Conservation (phyloP, 225 moss, liverwort and hornwort species). For the Bryoerythrophyllum caledonicum region DNA sequence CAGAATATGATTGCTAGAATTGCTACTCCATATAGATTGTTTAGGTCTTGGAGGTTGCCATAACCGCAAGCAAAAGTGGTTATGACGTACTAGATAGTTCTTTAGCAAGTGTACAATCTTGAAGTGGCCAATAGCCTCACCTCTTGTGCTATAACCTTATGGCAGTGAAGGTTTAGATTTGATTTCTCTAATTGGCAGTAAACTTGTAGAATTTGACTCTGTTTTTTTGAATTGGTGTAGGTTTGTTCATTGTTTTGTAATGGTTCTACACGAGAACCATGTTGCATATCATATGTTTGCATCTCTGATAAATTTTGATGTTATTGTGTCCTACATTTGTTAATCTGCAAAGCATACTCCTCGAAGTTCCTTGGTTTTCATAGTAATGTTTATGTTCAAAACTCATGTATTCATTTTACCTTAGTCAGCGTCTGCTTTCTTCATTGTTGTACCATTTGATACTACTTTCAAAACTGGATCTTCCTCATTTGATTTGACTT, state of each 20-base stretch:
- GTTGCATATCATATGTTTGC: background rate
- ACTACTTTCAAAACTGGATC: too few relatives aligned
- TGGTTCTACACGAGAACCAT: slow-evolving; percentile 1
- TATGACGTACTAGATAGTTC: slow-evolving; percentile 56
- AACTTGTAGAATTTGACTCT: slow-evolving; percentile 1
- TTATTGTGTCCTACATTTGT: too few relatives aligned
- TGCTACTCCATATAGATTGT: slow-evolving; percentile 36
- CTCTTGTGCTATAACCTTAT: slow-evolving; percentile 8
- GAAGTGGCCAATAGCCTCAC: slow-evolving; percentile 24
- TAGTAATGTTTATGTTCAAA: too few relatives aligned
- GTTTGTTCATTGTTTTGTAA: slow-evolving; percentile 15
- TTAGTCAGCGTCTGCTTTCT: too few relatives aligned
- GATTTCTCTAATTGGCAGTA: slow-evolving; percentile 7
- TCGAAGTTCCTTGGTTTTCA: too few relatives aligned
- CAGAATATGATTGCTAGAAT: slow-evolving; percentile 13
- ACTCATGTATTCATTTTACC: too few relatives aligned
- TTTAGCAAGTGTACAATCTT: slow-evolving; percentile 46
- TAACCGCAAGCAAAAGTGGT: slow-evolving; percentile 54
- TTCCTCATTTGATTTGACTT: too few relatives aligned
- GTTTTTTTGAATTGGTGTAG: background rate
- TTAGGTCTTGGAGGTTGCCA: slow-evolving; percentile 48
- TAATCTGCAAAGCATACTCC: too few relatives aligned
- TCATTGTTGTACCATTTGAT: too few relatives aligned
- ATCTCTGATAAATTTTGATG: too few relatives aligned
- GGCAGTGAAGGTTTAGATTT: slow-evolving; percentile 10